Evolutionary conservation across 225 moss, liverwort and hornwort genomes (phyloP), one percentile per base, ranked within the genome.

Genomic region (Physcomitrellopsis africana): DNA sequence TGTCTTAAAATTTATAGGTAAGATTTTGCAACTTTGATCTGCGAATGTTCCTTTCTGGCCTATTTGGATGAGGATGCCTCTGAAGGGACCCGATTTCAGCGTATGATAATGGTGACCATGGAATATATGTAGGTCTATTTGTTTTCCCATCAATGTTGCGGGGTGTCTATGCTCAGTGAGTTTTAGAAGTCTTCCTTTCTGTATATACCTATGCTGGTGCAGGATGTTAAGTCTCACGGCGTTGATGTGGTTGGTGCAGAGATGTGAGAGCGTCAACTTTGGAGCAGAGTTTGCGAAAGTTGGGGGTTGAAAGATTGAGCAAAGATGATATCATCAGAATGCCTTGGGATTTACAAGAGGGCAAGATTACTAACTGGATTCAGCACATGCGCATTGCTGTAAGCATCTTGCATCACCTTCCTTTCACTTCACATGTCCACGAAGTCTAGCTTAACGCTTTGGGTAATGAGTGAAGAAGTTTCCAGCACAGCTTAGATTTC

Each of bases 331-430:
- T 89, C 20, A 72, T 83, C 42, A 92, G 84, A 69, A 80, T 92
- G 90, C 84, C 76, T 16, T 94, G 92, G 92, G 94, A 94, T 71
- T 80, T 70, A 41, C 84, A 90, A 8, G 94, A 92, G 68, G 92
- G 92, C 37, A 94, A 94, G 80, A 94, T 94, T 57, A 90, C 85
- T 61, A 90, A 90, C 53, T 94, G 94, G 94, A 92, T 92, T 63
- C 90, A 89, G 71, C 89, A 87, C 68, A 94, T 89, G 94, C 92
- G 94, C 70, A 88, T 85, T 66, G 94, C 94, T 59, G 92, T 92
- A 88, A 92, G 94, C 68, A 51, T 61, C 73, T 18, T 60, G 57
- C 48, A 64, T 23, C 10, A 23, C 63, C 16, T 54, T 63, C 52
- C 24, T 46, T 63, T 51, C 22, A 66, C 48, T 57, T 11, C 14